Evolutionary conservation across 2,329 filamentous ascomycete genomes (phyloP).

Genomic region (Aureobasidium sp.): DNA sequence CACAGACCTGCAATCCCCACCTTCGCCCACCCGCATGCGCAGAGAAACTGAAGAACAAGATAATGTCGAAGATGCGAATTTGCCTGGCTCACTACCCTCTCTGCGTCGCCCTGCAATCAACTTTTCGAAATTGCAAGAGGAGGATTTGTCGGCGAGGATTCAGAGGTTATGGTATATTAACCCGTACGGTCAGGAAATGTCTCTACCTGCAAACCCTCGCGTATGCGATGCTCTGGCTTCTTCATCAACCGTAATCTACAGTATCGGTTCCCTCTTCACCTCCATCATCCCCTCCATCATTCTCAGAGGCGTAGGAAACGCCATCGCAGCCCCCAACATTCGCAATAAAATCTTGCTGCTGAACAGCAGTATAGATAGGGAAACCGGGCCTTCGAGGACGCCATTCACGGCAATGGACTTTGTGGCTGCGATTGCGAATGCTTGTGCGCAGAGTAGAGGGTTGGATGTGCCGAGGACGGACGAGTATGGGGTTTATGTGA

Average conservation of each 20-base stretch:
- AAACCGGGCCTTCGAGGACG: slow-evolving; percentile 63
- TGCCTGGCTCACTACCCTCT: slow-evolving; percentile 72
- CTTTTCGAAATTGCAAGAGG: slow-evolving; percentile 69
- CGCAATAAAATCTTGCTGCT: slow-evolving; percentile 74
- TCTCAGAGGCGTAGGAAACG: slow-evolving; percentile 65
- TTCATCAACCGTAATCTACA: slow-evolving; percentile 71
- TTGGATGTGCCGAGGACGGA: slow-evolving; percentile 18
- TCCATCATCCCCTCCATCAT: slow-evolving; percentile 79
- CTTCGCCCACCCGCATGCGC: slow-evolving; percentile 2
- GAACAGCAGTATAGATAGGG: slow-evolving; percentile 77
- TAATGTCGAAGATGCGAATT: slow-evolving; percentile 68
- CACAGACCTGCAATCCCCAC: background rate
- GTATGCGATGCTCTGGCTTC: slow-evolving; percentile 61
- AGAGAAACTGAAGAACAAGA: slow-evolving; percentile 51
- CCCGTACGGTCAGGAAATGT: slow-evolving; percentile 94
- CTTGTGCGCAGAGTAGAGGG: slow-evolving; percentile 61
- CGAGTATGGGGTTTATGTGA: slow-evolving; percentile 65
- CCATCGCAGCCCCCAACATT: slow-evolving; percentile 44
- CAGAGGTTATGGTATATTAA: slow-evolving; percentile 94
- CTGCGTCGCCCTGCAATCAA: slow-evolving; percentile 73
- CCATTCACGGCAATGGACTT: slow-evolving; percentile 75
- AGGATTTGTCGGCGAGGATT: slow-evolving; percentile 71
- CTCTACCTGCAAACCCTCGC: slow-evolving; percentile 73
- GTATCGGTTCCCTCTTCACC: slow-evolving; percentile 90
- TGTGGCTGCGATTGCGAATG: slow-evolving; percentile 68